Conservation (phyloP, 1,284 basidiomycete genomes). For the Mycosarcoma mackinlayi region DNA sequence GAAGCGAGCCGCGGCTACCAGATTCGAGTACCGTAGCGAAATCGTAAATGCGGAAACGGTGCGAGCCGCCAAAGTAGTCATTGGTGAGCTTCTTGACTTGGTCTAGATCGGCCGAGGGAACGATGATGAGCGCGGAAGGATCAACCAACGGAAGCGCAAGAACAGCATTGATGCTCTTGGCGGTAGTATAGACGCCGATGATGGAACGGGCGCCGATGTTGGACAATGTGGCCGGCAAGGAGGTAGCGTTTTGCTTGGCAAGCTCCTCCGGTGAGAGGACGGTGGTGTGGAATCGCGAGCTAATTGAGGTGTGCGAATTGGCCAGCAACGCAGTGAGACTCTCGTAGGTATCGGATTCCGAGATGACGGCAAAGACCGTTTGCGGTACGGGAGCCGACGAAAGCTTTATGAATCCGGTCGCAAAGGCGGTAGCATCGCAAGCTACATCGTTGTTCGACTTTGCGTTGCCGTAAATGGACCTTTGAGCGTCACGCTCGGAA, state of each 20-base stretch:
- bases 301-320: constrained; percentile 37
- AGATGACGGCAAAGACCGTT: constrained; percentile 39
- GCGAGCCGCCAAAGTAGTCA: constrained; percentile 34
- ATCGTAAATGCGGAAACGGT: constrained; percentile 37
- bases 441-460: constrained; percentile 47
- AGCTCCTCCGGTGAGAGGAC: constrained; percentile 41
- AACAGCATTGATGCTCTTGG: constrained; percentile 29
- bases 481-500: constrained; percentile 15
- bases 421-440: constrained; percentile 49
- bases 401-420: constrained; percentile 47
- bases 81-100: constrained; percentile 13
- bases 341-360: constrained; percentile 39
- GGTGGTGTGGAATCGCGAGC: constrained; percentile 40
- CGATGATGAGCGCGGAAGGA: constrained; percentile 44
- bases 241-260: neutral
- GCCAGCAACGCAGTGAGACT: constrained; percentile 46
- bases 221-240: constrained; percentile 26
- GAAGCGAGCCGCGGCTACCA: constrained; percentile 28
- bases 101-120: constrained; percentile 34
- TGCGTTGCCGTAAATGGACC: constrained; percentile 40
- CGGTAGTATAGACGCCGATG: constrained; percentile 50
- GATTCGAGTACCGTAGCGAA: constrained; percentile 39
- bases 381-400: constrained; percentile 32
- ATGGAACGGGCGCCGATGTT: constrained; percentile 24
- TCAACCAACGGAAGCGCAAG: constrained; percentile 34